These are phyloP conservation scores for Neurospora cerealis DNA, from an alignment of 495 filamentous ascomycete genomes.

Conservation along the genomic window DNA sequence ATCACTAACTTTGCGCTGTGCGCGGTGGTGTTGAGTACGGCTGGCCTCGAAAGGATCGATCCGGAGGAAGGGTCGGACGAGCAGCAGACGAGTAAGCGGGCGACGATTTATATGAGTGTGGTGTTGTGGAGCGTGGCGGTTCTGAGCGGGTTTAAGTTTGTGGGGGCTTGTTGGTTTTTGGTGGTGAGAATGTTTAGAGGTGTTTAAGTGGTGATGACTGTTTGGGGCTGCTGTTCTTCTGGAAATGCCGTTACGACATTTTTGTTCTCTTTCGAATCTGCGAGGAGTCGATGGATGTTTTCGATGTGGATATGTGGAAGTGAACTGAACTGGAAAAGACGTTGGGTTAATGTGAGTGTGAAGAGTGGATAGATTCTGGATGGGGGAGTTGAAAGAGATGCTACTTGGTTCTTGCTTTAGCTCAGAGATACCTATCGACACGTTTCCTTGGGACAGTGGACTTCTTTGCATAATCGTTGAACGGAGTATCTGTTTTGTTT, in stretches of 20 bases:
- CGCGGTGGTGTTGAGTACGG: slow-evolving; percentile 79
- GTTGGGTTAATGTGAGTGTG: too few species aligned
- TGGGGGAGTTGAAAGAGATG: too few species aligned
- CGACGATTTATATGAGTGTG: slow-evolving; percentile 79
- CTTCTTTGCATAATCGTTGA: too few species aligned
- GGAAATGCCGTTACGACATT: not conserved
- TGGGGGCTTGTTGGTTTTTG: slow-evolving; percentile 92
- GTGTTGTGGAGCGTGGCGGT: slow-evolving; percentile 90
- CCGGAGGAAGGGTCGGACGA: slow-evolving; percentile 30
- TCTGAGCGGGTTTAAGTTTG: slow-evolving; percentile 77
- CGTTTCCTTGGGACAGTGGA: too few species aligned
- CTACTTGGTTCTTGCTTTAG: too few species aligned
- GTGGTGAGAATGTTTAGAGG: slow-evolving; percentile 79
- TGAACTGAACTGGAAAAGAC: not conserved
- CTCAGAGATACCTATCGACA: too few species aligned
- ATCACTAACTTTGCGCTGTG: slow-evolving; percentile 86
- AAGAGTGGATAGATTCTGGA: not conserved
- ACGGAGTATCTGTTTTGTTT: too few species aligned
- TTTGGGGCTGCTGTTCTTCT: too few species aligned
- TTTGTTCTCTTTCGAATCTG: not conserved
- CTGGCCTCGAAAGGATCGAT: slow-evolving; percentile 61
- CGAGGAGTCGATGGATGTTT: too few species aligned
- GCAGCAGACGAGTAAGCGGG: slow-evolving; percentile 33
- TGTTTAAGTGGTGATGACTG: slow-evolving; percentile 24
- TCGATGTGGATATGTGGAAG: not conserved